Evolutionary conservation across 768 basidiomycete genomes (phyloP), one percentile per base, ranked within the genome.

Genomic region (Hirschioporus abietinus): DNA sequence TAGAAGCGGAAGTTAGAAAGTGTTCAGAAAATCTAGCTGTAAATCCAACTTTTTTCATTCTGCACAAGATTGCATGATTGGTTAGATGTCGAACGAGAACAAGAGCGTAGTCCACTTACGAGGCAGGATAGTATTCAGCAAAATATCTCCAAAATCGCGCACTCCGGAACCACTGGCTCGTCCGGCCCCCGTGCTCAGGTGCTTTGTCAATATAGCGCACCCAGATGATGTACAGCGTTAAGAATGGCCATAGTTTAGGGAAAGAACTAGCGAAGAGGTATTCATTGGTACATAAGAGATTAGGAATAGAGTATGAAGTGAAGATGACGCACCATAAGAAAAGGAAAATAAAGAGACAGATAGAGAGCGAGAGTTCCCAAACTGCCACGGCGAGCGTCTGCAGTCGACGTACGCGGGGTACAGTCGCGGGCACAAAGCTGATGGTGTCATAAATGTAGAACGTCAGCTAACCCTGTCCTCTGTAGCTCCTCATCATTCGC

Each of bases 321-420:
- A 59, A n/a, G 58, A 59, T n/a, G 25, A 82, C 90, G 73, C 72
- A 95, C 96, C 92, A 90, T 60, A 95, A 81, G n/a, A 91, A 73
- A 35, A 96, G 80, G 80, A 95, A 97, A 58, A 85, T 64, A 70
- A 84, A 84, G 17, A 85, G 75, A 23, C 84, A 83, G 66, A 90
- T 81, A 1, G 91, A 83, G 64, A 97, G 87, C 75, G 89, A 78
- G n/a, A 90, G 85, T 30, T 92, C 92, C 94, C 93, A 96, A 64
- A 88, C 70, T 18, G 95, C 92, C 60, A 99, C 96, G 0, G 86
- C 90, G 69, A 94, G 80, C 71, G 92, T 98, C 80, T 99, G 96
- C 67, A 96, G 75, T 71, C 95, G 82, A 70, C 95, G 84, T 76
- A 90, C 90, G 68, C 88, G 84, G 18, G 96, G 96, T 72, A 98